Evolutionary conservation across 108 stramenopile genomes (phyloP), one percentile per base, ranked within the genome.

Genomic region (Phaeodactylum tricornutum): DNA sequence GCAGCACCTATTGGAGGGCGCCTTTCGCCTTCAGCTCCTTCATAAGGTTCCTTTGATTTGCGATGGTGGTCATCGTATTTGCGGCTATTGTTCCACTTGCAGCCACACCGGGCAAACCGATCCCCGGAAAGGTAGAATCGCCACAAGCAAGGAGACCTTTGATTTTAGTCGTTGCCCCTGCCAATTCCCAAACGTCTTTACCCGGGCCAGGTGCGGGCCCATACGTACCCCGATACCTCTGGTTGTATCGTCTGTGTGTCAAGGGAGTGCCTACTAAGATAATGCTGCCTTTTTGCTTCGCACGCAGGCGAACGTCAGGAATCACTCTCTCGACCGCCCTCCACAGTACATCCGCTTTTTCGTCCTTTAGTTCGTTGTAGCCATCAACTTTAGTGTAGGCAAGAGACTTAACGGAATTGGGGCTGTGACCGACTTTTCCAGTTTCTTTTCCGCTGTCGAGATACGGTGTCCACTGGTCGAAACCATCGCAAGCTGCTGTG

Each of bases 341-440:
- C 88, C 91, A 95, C 50, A 95, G 54, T 4, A 71, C 70, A 64
- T 95, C 81, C 2, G 83, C 74, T 48, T 79, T 69, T 47, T 91
- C 53, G 12, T 62, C 62, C 57, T 93, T 91, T 29, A 87, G 56
- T n/a, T 62, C 63, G 56, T 67, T 38, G 46, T 89, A 89, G 2
- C 49, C 50, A 8, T 72, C 55, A 22, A 41, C 55, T 20, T 58
- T 41, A 21, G 64, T 67, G 57, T 94, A 92, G 6, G 59, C 49
- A 23, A 42, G 36, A 9, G 71, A 59, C 8, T 60, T 62, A 4
- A 67, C 59, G 2, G 69, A 54, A 32, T 67, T 71, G 40, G 74
- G 73, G 58, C 56, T 69, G 7, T 47, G 23, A 7, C 69, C 74
- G 14, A 70, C 75, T 34, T 78, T 79, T 19, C 77, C 86, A 38